Conservation (phyloP, 768 basidiomycete genomes). For the Lentinus brumalis region DNA sequence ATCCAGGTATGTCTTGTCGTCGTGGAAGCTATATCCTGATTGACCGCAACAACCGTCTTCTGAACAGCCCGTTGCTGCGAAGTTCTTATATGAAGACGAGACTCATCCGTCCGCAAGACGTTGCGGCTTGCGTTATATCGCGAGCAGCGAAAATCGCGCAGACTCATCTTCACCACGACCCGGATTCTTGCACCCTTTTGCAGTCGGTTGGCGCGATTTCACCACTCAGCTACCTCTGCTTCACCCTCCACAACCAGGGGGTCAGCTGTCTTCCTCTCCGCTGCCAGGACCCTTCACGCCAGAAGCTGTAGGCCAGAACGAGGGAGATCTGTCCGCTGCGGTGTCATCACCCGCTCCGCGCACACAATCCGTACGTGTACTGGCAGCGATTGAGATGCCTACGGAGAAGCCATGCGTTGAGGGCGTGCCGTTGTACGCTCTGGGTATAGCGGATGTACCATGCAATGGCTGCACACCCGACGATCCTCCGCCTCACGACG, state of each 20-base stretch:
- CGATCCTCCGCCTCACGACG: neutral
- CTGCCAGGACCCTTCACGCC: neutral
- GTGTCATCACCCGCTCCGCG: too few species aligned
- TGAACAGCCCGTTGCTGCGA: slow-evolving; percentile 16
- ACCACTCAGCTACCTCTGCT: slow-evolving; percentile 1
- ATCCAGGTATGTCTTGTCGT: slow-evolving; percentile 13
- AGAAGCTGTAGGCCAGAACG: neutral
- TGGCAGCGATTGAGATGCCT: slow-evolving; percentile 17
- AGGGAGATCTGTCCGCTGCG: too few species aligned
- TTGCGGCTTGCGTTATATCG: neutral
- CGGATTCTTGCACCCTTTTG: slow-evolving; percentile 7
- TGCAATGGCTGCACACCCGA: neutral
- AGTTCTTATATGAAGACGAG: neutral
- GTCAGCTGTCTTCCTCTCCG: neutral
- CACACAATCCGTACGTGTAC: neutral
- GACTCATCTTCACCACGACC: neutral
- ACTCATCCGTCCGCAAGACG: neutral
- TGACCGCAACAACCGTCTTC: neutral
- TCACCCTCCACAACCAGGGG: neutral
- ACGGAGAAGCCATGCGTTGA: neutral
- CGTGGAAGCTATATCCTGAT: neutral
- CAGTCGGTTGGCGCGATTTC: slow-evolving; percentile 9
- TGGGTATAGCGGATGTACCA: slow-evolving; percentile 3
- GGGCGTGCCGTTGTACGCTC: slow-evolving; percentile 8
- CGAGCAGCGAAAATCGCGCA: neutral